Evolutionary conservation across 176 grass and related monocot species (phyloP).

Genomic region (Oryza punctata): DNA sequence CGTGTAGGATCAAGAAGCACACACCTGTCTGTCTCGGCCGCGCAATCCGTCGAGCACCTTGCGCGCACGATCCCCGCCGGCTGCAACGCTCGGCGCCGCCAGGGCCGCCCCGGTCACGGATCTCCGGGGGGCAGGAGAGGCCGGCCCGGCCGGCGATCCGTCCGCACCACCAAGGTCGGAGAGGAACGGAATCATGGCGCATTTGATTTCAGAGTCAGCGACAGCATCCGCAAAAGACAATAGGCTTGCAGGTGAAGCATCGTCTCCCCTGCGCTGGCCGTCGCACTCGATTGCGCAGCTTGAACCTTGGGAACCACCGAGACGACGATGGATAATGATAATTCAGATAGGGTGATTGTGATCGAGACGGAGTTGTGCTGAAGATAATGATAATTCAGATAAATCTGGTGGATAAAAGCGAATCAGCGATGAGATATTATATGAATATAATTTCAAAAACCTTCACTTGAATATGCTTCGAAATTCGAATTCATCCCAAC

Average conservation of each 20-base stretch:
- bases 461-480: not conserved
- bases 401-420: not conserved
- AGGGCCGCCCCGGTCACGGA: not conserved
- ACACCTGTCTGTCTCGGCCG: constrained; percentile 19
- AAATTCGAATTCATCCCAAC: too few species aligned
- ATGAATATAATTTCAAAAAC: not conserved
- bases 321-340: not conserved
- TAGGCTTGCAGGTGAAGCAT: not conserved
- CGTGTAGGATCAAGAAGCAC: not conserved
- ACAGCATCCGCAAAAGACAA: not conserved
- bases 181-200: not conserved
- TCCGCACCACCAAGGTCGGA: not conserved
- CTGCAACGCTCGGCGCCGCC: not conserved
- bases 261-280: not conserved
- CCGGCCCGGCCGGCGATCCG: not conserved
- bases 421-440: too few species aligned
- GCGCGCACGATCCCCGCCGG: not conserved
- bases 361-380: not conserved
- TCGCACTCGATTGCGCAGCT: not conserved
- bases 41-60: constrained; percentile 46
- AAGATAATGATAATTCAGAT: not conserved
- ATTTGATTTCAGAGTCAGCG: not conserved
- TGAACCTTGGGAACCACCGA: not conserved
- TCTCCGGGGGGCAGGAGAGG: not conserved
- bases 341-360: not conserved